A percentile compares a stretch with the other conserved stretches of the same genome.
phyloP scores from a whole-genome alignment of 768 basidiomycete genomes.

The Serendipita vermifera region DNA sequence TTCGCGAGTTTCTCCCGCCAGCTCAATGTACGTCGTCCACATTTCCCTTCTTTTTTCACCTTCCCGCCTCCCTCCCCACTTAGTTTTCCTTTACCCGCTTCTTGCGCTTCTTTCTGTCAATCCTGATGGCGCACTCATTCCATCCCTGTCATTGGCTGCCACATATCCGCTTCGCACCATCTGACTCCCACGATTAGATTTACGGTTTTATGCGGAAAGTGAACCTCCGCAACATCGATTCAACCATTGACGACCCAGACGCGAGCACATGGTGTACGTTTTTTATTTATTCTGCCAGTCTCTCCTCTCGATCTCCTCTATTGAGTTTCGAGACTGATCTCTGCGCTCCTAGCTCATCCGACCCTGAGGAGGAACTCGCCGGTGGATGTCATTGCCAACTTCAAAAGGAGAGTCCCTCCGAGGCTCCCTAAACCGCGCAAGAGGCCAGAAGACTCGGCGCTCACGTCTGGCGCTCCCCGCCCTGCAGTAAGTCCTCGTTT shows the following conservation, averaged over 20 bases:
- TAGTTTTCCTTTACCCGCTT: background rate
- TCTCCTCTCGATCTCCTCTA: constrained; percentile 13
- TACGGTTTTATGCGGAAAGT: constrained; percentile 99
- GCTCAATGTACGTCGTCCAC: constrained; percentile 63
- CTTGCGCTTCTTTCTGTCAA: constrained; percentile 20
- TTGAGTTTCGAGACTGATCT: constrained; percentile 12
- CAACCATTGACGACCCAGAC: constrained; percentile 89
- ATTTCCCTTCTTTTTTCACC: background rate
- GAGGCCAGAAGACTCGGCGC: constrained; percentile 45
- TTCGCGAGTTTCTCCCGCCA: constrained; percentile 96
- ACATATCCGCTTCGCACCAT: constrained; percentile 14
- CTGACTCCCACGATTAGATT: constrained; percentile 46
- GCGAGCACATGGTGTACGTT: constrained; percentile 92
- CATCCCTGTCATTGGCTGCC: constrained; percentile 8
- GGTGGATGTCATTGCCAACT: constrained; percentile 81
- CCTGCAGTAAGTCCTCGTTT: constrained; percentile 39
- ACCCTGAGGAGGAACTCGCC: constrained; percentile 85
- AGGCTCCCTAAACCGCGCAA: constrained; percentile 81
- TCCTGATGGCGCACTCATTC: too few species aligned
- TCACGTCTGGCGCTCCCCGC: constrained; percentile 58
- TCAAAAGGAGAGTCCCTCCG: constrained; percentile 90
- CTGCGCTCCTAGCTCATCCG: constrained; percentile 53
- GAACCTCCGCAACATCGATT: constrained; percentile 89
- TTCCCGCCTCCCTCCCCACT: constrained; percentile 19
- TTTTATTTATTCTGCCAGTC: constrained; percentile 14